Evolutionary conservation across 371 early-diverging fungal species (phyloP).

Genomic region (Syncephalastrum racemosum): DNA sequence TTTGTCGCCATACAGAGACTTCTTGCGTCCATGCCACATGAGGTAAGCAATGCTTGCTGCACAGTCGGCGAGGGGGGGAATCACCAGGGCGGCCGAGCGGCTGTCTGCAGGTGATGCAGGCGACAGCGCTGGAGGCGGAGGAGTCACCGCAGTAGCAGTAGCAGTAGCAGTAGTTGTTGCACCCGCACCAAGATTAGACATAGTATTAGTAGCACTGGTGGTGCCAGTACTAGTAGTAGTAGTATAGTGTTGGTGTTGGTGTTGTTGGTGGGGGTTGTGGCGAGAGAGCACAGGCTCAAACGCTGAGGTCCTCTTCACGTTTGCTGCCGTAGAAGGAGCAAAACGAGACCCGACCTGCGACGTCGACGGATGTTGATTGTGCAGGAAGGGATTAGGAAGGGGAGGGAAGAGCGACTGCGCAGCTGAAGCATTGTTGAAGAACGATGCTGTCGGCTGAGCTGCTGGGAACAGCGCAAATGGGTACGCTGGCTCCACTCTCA

Average conservation of each 20-base stretch:
- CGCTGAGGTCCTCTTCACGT: slow-evolving; percentile 8
- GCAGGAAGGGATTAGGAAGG: neutral
- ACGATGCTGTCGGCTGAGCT: slow-evolving; percentile 12
- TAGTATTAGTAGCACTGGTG: too few relatives aligned
- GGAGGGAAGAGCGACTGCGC: neutral
- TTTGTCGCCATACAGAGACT: slow-evolving; percentile 16
- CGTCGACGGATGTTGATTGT: neutral
- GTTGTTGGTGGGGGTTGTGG: slow-evolving; percentile 2
- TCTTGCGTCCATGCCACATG: slow-evolving; percentile 61
- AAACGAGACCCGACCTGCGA: too few relatives aligned
- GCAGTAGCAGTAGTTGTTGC: too few relatives aligned
- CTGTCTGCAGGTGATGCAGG: too few relatives aligned
- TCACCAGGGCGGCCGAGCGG: slow-evolving; percentile 1
- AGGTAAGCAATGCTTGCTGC: slow-evolving; percentile 62
- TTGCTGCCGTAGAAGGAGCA: too few relatives aligned
- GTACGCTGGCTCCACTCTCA: slow-evolving; percentile 21
- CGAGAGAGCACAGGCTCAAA: slow-evolving; percentile 11
- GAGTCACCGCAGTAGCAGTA: slow-evolving; percentile 6
- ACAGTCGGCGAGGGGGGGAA: slow-evolving; percentile 56
- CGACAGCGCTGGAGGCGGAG: neutral
- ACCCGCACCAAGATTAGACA: too few relatives aligned
- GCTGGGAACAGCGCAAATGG: slow-evolving; percentile 24
- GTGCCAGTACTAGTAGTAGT: too few relatives aligned
- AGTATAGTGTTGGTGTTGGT: slow-evolving; percentile 4
- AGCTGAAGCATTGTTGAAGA: too few relatives aligned